Percentiles rank a stretch among this genome's conserved stretches.
phyloP scores from a whole-genome alignment of 345 rosid genomes.

The Camelina neglecta region DNA sequence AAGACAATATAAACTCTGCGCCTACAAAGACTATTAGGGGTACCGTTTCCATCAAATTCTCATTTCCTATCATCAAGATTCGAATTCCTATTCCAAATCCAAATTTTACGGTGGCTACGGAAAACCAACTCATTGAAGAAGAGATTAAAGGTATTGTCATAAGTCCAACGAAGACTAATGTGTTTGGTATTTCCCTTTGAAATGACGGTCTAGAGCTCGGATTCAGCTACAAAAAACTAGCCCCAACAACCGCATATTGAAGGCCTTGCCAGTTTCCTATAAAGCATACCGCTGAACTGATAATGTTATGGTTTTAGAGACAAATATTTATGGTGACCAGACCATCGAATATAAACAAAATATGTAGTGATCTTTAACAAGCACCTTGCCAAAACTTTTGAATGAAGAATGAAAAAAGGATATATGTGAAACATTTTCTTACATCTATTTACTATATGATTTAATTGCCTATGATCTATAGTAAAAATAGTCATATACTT shows the following conservation, averaged over 20 bases:
- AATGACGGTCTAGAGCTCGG: constrained; percentile 12
- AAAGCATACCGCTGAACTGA: constrained; percentile 10
- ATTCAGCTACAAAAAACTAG: not conserved
- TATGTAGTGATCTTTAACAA: not conserved
- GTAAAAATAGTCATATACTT: not conserved
- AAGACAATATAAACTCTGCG: not conserved
- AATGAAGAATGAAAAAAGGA: not conserved
- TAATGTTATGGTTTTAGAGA: not conserved
- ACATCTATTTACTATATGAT: constrained; percentile 14
- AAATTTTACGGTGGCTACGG: not conserved
- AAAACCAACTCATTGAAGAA: constrained; percentile 20
- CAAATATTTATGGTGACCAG: not conserved
- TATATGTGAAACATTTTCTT: constrained; percentile 9
- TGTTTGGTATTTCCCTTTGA: constrained; percentile 23
- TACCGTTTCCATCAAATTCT: not conserved
- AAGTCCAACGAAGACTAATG: constrained; percentile 19
- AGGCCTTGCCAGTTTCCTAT: constrained; percentile 20
- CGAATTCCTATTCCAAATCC: constrained; percentile 6
- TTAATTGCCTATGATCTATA: not conserved
- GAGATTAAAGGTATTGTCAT: constrained; percentile 19
- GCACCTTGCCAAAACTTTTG: constrained; percentile 4
- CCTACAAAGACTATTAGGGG: no score
- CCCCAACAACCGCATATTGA: not conserved
- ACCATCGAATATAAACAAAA: not conserved
- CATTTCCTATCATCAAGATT: constrained; percentile 35